A percentile compares a stretch with the other conserved stretches of the same genome.
These are phyloP conservation scores for Myxozyma sirexii DNA, from an alignment of 805 yeast genomes.

Conservation along the genomic window DNA sequence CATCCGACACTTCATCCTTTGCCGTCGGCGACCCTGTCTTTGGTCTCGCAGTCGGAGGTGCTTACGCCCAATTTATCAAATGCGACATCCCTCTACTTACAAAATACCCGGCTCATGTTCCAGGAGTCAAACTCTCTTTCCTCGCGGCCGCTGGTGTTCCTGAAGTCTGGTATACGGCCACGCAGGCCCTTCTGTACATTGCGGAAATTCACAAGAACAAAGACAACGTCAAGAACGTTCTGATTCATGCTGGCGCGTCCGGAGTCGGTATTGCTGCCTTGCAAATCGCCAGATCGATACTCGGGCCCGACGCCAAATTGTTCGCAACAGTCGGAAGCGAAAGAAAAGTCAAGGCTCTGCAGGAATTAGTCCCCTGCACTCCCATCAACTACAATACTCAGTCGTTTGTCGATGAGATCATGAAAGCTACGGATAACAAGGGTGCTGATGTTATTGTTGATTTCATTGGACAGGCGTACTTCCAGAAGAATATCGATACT, in stretches of 20 bases:
- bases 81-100: conserved; percentile 38
- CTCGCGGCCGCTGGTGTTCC: conserved; percentile 43
- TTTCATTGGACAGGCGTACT: conserved; percentile 42
- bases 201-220: conserved; percentile 40
- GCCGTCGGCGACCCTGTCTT: conserved; percentile 43
- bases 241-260: conserved; percentile 45
- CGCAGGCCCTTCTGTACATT: conserved; percentile 40
- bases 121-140: conserved; percentile 28
- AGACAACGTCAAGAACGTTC: conserved; percentile 34
- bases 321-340: conserved; percentile 43
- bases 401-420: conserved; percentile 13
- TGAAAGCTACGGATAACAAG: conserved; percentile 10
- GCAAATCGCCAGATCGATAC: conserved; percentile 42
- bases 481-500: conserved; percentile 35
- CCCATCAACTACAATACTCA: conserved; percentile 39
- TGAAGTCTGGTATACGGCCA: conserved; percentile 46
- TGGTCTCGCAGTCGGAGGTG: conserved; percentile 46
- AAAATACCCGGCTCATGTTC: conserved; percentile 33
- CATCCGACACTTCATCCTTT: conserved; percentile 38
- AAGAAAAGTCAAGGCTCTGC: conserved; percentile 36
- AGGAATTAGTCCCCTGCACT: conserved; percentile 27
- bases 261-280: conserved; percentile 44
- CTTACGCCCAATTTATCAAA: conserved; percentile 45
- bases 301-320: conserved; percentile 42
- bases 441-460: conserved; percentile 43